Evolutionary conservation across 805 yeast species (phyloP).

Genomic region (Suhomyces canberraensis): DNA sequence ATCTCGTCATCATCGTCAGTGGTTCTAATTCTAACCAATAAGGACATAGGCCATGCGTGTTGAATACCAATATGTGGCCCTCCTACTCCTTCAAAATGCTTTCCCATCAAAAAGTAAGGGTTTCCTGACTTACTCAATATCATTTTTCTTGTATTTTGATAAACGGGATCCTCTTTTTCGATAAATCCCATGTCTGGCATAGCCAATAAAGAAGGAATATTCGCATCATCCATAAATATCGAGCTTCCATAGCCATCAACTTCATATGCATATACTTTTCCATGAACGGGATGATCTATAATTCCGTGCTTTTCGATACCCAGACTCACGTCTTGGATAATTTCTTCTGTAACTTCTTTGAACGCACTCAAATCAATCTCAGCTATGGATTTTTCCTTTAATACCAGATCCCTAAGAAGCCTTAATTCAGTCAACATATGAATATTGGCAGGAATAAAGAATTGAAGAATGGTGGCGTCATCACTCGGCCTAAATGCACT

Average conservation of each 20-base stretch:
- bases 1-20: slow-evolving; percentile 72
- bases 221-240: slow-evolving; percentile 85
- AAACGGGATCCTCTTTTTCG: slow-evolving; percentile 49
- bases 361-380: slow-evolving; percentile 9
- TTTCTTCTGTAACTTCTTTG: slow-evolving; percentile 24
- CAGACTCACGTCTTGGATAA: slow-evolving; percentile 41
- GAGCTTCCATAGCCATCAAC: slow-evolving; percentile 82
- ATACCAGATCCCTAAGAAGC: slow-evolving; percentile 23
- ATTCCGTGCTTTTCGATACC: slow-evolving; percentile 67
- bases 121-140: slow-evolving; percentile 64
- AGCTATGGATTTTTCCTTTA: slow-evolving; percentile 12
- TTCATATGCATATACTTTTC: slow-evolving; percentile 82
- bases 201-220: slow-evolving; percentile 76
- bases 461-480: slow-evolving; percentile 77
- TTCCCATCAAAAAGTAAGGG: slow-evolving; percentile 71
- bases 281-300: slow-evolving; percentile 63
- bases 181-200: slow-evolving; percentile 77
- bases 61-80: slow-evolving; percentile 86
- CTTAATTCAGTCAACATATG: slow-evolving; percentile 64
- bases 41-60: slow-evolving; percentile 89
- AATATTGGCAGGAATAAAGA: slow-evolving; percentile 83
- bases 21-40: slow-evolving; percentile 73
- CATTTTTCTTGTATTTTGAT: slow-evolving; percentile 79
- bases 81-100: slow-evolving; percentile 71
- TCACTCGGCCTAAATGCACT: slow-evolving; percentile 88